Evolutionary conservation across 2,329 filamentous ascomycete species (phyloP).

Genomic region (Beauveria bassiana): DNA sequence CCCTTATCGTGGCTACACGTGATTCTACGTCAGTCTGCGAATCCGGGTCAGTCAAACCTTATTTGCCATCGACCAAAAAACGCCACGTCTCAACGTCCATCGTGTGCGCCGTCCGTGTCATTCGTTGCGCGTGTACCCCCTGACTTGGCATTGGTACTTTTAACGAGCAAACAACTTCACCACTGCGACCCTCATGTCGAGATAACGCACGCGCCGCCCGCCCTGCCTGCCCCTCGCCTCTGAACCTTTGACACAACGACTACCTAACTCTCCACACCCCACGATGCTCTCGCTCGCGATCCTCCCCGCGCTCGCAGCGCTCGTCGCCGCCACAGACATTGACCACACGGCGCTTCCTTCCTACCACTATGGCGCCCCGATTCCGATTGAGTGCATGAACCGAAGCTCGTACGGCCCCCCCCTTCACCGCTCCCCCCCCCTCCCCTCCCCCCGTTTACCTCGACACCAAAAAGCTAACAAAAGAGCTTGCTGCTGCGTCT

Average conservation of each 20-base stretch:
- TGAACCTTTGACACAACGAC: not conserved
- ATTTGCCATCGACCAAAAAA: not conserved
- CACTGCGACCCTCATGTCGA: not conserved
- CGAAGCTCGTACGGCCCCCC: slow-evolving; percentile 56
- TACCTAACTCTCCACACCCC: not conserved
- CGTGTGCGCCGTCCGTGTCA: not conserved
- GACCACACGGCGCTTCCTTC: slow-evolving; percentile 44
- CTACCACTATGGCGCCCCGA: slow-evolving; percentile 58
- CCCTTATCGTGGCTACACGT: not conserved
- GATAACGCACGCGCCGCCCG: not conserved
- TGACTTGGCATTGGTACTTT: not conserved
- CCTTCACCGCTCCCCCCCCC: too few species aligned
- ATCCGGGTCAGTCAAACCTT: not conserved
- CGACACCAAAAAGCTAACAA: not conserved
- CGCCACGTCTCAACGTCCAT: slow-evolving; percentile 2
- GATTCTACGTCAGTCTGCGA: slow-evolving; percentile 3
- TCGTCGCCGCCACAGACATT: slow-evolving; percentile 17
- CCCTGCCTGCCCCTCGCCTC: not conserved
- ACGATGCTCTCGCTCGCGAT: slow-evolving; percentile 10
- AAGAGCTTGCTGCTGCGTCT: not conserved
- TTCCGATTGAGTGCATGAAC: slow-evolving; percentile 67
- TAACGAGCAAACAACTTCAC: not conserved
- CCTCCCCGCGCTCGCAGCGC: slow-evolving; percentile 20
- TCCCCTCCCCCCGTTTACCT: too few species aligned
- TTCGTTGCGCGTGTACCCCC: not conserved